phyloP scores from a whole-genome alignment of 202 grass and related monocot genomes.

The Zizania palustris region DNA sequence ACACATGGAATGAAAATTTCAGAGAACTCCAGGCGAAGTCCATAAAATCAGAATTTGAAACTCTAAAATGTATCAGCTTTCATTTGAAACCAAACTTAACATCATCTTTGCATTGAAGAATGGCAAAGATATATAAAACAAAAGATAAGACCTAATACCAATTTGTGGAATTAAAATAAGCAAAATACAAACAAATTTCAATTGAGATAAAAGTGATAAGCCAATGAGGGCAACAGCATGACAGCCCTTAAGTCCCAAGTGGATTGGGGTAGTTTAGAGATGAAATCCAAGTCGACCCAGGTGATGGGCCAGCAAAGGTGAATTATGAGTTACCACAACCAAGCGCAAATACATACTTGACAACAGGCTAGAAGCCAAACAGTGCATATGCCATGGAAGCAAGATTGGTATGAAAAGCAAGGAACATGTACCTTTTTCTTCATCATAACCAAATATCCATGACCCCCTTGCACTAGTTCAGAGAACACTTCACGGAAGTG shows the following conservation, averaged over 20 bases:
- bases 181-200: conserved; percentile 10
- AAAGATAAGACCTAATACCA: neutral
- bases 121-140: neutral
- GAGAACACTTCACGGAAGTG: conserved; percentile 96
- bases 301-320: neutral
- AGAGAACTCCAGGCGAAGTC: neutral
- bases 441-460: conserved; percentile 97
- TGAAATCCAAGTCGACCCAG: neutral
- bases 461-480: conserved; percentile 95
- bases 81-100: neutral
- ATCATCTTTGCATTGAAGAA: conserved; percentile 19
- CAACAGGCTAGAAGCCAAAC: conserved; percentile 18
- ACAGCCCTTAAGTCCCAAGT: neutral
- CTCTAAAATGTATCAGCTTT: conserved; percentile 8
- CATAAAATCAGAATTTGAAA: neutral
- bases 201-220: neutral
- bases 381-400: conserved; percentile 3
- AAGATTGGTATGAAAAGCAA: conserved; percentile 19
- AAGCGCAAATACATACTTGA: neutral
- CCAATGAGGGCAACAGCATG: neutral
- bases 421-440: conserved; percentile 81
- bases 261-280: neutral
- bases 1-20: conserved; percentile 23
- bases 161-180: neutral
- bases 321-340: conserved; percentile 20